Base-by-base conservation (phyloP, 2,329 filamentous ascomycete genomes). In the Fusarium tricinctum region DNA sequence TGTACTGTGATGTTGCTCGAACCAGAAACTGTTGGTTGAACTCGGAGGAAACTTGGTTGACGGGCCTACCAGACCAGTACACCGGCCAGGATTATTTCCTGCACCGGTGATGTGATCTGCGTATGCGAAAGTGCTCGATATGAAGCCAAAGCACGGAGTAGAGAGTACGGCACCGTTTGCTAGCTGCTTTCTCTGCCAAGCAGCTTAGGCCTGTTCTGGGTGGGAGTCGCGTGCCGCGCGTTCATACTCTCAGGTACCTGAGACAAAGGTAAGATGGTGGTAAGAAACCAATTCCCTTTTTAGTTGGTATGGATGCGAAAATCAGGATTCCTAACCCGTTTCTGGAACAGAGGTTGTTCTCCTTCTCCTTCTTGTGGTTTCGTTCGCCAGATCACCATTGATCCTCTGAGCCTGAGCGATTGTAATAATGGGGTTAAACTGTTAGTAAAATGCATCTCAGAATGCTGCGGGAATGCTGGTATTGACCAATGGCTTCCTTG, bases 201-300 rank as follows among this genome's bases (percentile, higher is more conserved):
- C 32, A 42, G 22, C 45, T 43, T 32, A 23, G 42, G 30, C 43
- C 44, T 50, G 30, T 69, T 63, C 43, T 23, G 48, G 44, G 26
- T 53, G 39, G 30, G 33, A 58, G 66, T 69, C 66, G 57, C 58
- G 66, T 69, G 66, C 66, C 66, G 66, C 66, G 57, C 66, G 53
- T 70, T 66, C 66, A 70, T 15, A 13, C 44, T 12, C 32, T 46
- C 32, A 50, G 48, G 60, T 52, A 63, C 51, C 40, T 53, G 51
- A 69, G 61, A 48, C 61, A 49, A 50, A 40, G 20, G 32, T 22
- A 32, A 48, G 17, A 35, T 28, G 23, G 20, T 60, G 23, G 14
- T 57, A 28, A 38, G 32, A 8, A 38, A 30, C 22, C 35, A 30
- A 17, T 40, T 56, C 33, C 44, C 39, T 43, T 19, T 39, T 33